These are phyloP conservation scores for Ustilago cynodontis DNA, from an alignment of 1,284 basidiomycete species.

Conservation along the genomic window DNA sequence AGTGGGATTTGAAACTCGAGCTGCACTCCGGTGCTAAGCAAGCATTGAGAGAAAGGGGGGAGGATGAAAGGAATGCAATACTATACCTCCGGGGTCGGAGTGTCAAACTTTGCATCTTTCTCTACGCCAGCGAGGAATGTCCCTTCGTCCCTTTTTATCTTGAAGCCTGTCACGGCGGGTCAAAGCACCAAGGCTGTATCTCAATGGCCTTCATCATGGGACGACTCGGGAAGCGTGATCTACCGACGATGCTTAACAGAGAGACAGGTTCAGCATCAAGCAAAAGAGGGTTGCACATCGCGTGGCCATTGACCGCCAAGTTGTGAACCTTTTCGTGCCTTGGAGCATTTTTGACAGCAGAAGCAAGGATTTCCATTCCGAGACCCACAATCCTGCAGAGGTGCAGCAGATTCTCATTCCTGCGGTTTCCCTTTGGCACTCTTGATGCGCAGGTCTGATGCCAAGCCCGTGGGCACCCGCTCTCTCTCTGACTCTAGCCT, in stretches of 20 bases:
- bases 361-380: neutral
- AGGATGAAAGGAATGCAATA: neutral
- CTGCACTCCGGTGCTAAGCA: conserved; percentile 1
- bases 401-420: neutral
- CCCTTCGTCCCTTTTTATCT: neutral
- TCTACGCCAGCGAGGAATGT: neutral
- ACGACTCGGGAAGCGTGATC: neutral
- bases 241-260: neutral
- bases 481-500: neutral
- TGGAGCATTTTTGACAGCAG: neutral
- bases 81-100: conserved; percentile 21
- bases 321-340: neutral
- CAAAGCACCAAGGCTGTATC: no score
- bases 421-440: conserved; percentile 1
- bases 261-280: neutral
- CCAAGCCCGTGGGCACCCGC: conserved; percentile 8
- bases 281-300: neutral
- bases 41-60: neutral
- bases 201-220: no score
- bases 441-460: neutral
- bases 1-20: neutral
- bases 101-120: conserved; percentile 10
- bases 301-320: conserved; percentile 4
- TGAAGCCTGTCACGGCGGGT: no score
- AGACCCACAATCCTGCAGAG: neutral